These are phyloP conservation scores for Taxillus chinensis DNA, from an alignment of 164 flowering plant genomes.

Conservation along the genomic window DNA sequence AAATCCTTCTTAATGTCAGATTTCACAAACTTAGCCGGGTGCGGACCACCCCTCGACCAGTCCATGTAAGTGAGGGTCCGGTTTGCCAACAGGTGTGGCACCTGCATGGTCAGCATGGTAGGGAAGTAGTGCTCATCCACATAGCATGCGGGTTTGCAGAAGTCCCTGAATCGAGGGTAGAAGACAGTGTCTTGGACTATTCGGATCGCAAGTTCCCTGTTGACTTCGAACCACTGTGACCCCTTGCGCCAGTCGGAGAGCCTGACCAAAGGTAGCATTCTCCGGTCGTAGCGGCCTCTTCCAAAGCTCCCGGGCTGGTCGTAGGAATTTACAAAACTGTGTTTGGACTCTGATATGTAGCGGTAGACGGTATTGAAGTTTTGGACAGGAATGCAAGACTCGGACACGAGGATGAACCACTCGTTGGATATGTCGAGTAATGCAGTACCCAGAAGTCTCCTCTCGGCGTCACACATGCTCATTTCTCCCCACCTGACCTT, in stretches of 20 bases:
- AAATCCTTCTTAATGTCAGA: slow-evolving; percentile 55
- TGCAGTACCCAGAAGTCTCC: slow-evolving; percentile 90
- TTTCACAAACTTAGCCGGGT: slow-evolving; percentile 73
- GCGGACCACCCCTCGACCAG: slow-evolving; percentile 93
- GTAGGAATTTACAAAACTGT: slow-evolving; percentile 69
- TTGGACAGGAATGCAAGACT: slow-evolving; percentile 78
- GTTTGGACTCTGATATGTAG: slow-evolving; percentile 46
- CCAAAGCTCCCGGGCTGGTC: slow-evolving; percentile 76
- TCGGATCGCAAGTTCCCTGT: slow-evolving; percentile 44
- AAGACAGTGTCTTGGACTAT: slow-evolving; percentile 48
- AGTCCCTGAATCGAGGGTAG: slow-evolving; percentile 61
- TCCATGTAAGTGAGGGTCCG: slow-evolving; percentile 75
- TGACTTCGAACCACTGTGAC: slow-evolving; percentile 84
- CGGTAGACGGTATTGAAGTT: slow-evolving; percentile 52
- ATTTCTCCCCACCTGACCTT: slow-evolving; percentile 73
- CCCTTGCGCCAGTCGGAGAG: slow-evolving; percentile 79
- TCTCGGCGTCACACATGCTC: slow-evolving; percentile 94
- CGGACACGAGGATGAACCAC: slow-evolving; percentile 73
- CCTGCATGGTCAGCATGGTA: slow-evolving; percentile 57
- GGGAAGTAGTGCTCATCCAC: slow-evolving; percentile 96
- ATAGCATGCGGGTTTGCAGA: slow-evolving; percentile 74
- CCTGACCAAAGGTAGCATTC: slow-evolving; percentile 64
- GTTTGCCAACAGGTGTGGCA: slow-evolving; percentile 57
- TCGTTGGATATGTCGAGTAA: slow-evolving; percentile 79
- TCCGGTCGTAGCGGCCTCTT: slow-evolving; percentile 61